Conservation (phyloP, 2,329 filamentous ascomycete genomes). For the Nannizziopsis arthrosporioides region DNA sequence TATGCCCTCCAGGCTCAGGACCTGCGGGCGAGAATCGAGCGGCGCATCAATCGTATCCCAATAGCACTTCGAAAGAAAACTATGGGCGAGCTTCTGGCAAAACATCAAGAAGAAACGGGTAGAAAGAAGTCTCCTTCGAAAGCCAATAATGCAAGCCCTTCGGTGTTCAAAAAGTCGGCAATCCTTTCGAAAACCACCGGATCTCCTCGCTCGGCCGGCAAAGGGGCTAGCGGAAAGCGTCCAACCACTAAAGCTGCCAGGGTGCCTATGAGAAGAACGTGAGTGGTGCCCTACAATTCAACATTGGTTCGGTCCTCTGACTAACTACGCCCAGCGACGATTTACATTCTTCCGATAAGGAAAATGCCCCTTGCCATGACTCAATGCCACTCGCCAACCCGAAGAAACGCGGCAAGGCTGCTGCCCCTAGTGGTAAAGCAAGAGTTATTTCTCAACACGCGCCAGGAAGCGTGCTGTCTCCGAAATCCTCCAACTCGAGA, state of each 20-base stretch:
- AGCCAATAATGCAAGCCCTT: constrained; percentile 5
- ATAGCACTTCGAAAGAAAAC: constrained; percentile 63
- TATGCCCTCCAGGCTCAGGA: constrained; percentile 81
- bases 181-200: constrained; percentile 22
- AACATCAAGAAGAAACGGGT: constrained; percentile 33
- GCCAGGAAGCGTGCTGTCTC: constrained; percentile 58
- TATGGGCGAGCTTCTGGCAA: constrained; percentile 66
- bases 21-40: constrained; percentile 73
- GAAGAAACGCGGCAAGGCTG: constrained; percentile 52
- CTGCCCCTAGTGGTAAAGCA: constrained; percentile 27
- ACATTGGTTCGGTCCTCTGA: constrained; percentile 7
- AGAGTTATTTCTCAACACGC: constrained; percentile 34
- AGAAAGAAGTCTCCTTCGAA: constrained; percentile 31
- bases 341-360: constrained; percentile 58
- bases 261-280: constrained; percentile 16
- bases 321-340: constrained; percentile 43
- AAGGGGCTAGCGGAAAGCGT: constrained; percentile 17
- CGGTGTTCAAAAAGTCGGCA: constrained; percentile 24
- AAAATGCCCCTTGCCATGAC: constrained; percentile 46
- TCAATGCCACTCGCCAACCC: constrained; percentile 47
- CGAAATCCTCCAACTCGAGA: constrained; percentile 69
- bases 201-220: constrained; percentile 23
- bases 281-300: not conserved
- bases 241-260: constrained; percentile 19
- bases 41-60: constrained; percentile 87